Evolutionary conservation across 1,139 yeast species (phyloP), one percentile per base, ranked within the genome.

Genomic region (Meyerozyma athensensis): DNA sequence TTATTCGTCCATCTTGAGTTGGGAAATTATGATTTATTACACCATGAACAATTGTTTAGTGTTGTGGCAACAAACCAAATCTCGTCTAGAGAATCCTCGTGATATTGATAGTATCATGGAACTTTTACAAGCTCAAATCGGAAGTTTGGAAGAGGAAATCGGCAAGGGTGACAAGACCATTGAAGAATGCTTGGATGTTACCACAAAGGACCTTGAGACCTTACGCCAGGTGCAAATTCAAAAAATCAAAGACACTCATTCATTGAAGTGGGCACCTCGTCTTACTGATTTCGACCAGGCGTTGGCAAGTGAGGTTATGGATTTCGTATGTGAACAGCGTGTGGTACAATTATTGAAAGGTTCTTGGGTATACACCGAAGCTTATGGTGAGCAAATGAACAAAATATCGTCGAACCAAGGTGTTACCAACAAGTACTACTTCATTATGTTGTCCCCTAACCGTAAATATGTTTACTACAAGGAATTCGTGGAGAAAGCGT

Each of bases 281-380:
- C 63, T 77, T 35, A 44, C 55, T 7, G 71, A 64, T 26, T 81
- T 86, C 50, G 74, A 78, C 51, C 60, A 61, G 10, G 61, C 70
- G 36, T 65, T 85, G 43, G 58, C 72, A 4, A 60, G 62, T 13
- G 92, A 86, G 53, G 86, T 84, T 0, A 65, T 72, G 46, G 84
- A 81, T 37, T 85, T 84, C 54, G 90, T 86, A n/a, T 72, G 77
- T 42, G 92, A 84, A 53, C 95, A 86, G 58, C 69, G 95, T 47
- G 78, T 83, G 33, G 63, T 83, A 39, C 81, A 81, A 50, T 60
- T 87, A 37, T 76, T 86, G 31, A 78, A 77, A 48, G 96, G 96
- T 4, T 76, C 86, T 2, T 86, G 95, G 95, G 92, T 85, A n/a
- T 81, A 69, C 50, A 72, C 82, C 3, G 84, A 79, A 38, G 63